Base-by-base conservation (phyloP, 2,329 filamentous ascomycete genomes). In the Talaromyces verruculosus region DNA sequence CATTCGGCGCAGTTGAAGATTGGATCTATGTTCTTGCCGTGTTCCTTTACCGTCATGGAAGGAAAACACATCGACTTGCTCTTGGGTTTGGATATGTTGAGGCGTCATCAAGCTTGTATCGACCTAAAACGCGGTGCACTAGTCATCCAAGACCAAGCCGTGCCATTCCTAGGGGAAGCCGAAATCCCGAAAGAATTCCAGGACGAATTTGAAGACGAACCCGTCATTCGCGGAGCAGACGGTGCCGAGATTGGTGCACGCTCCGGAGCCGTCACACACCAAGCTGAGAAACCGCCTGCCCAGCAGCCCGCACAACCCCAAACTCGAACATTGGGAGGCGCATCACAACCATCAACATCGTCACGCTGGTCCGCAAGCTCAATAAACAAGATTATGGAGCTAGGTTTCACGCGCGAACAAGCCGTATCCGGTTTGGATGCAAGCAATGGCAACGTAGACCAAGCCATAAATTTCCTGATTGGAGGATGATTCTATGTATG, bases 31-130 rank as follows among this genome's bases (percentile, higher is more conserved):
- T 93, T 92, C 75, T 84, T 99, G 71, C 90, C 94, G 2, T 98
- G 93, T 81, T 95, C 93, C 67, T 99, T 99, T 78, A 99, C 95
- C 2, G 95, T 99, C 74, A 99, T 99, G 95, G 95, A 99, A 81
- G 95, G 95, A 69, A 99, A 98, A 79, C 89, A 92, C 62, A 95
- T 99, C 28, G 95, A 98, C 76, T 84, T 99, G 19, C 85, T 99
- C 1, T 87, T 99, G 13, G 95, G 95, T 3, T 82, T 99, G 49
- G 95, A 99, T 78, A 99, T 99, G 92, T 84, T 99, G 68, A 97
- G 96, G 81, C 88, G 95, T 45, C 93, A 98, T 79, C 94, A 97
- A 79, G 95, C 94, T 41, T 91, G 86, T 72, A 94, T 99, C 73
- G 95, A 99, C 76, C 85, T 99, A 13, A 86, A 88, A 69, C 90